Evolutionary conservation across 2,329 filamentous ascomycete species (phyloP).

Genomic region (Fragosphaeria purpurea): DNA sequence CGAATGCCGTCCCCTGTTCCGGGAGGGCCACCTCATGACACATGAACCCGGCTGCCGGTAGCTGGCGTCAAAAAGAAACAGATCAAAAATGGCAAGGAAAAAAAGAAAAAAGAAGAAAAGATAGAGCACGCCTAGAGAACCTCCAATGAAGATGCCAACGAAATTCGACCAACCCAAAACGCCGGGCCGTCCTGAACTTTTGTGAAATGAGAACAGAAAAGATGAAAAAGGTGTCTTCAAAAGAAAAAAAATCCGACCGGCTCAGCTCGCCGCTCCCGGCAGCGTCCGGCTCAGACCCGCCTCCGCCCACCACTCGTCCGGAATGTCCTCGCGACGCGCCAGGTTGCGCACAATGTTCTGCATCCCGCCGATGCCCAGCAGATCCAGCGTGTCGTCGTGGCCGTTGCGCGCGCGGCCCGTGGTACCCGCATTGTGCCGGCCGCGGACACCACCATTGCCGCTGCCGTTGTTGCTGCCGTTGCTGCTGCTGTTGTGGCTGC

Average conservation of each 20-base stretch:
- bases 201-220: too few species aligned
- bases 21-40: too few species aligned
- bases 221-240: too few species aligned
- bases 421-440: too few species aligned
- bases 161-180: too few species aligned
- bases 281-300: slow-evolving; percentile 55
- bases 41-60: too few species aligned
- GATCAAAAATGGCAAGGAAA: not conserved
- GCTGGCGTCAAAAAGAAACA: not conserved
- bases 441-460: not conserved
- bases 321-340: slow-evolving; percentile 61
- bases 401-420: slow-evolving; percentile 18
- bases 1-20: too few species aligned
- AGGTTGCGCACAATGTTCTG: slow-evolving; percentile 63
- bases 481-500: not conserved
- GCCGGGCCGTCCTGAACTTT: too few species aligned
- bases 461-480: slow-evolving; percentile 21
- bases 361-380: slow-evolving; percentile 47
- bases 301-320: slow-evolving; percentile 73
- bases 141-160: too few species aligned
- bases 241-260: too few species aligned
- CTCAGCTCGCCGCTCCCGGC: slow-evolving; percentile 25
- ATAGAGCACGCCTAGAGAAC: too few species aligned
- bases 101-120: not conserved
- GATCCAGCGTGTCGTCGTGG: slow-evolving; percentile 23